Evolutionary conservation across 2,329 filamentous ascomycete genomes (phyloP).

Genomic region (Aureobasidium subglaciale): DNA sequence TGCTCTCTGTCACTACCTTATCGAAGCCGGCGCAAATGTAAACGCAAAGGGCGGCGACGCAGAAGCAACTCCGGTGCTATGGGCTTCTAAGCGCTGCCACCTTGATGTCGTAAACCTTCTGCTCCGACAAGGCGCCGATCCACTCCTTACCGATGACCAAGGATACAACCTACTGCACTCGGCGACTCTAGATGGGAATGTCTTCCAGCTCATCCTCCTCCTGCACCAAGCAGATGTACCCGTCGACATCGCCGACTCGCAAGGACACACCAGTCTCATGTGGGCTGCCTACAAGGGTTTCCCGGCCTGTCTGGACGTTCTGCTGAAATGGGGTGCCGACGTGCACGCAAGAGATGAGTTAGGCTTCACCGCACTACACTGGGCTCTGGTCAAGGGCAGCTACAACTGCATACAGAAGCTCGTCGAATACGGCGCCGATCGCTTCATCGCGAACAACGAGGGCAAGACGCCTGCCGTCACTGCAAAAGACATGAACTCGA

Average conservation of each 20-base stretch:
- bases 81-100: constrained; percentile 93
- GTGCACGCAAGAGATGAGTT: constrained; percentile 86
- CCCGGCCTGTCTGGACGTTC: constrained; percentile 83
- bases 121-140: constrained; percentile 84
- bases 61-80: constrained; percentile 86
- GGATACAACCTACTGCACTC: constrained; percentile 98
- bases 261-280: constrained; percentile 92
- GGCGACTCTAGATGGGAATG: constrained; percentile 93
- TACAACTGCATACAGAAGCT: constrained; percentile 85
- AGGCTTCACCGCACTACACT: constrained; percentile 90
- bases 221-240: constrained; percentile 85
- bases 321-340: constrained; percentile 89
- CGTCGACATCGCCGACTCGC: constrained; percentile 81
- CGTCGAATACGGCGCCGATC: constrained; percentile 89
- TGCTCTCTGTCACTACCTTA: constrained; percentile 90
- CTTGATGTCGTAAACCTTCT: constrained; percentile 95
- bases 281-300: constrained; percentile 99
- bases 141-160: constrained; percentile 84
- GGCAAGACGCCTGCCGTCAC: constrained; percentile 86
- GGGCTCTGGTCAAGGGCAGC: constrained; percentile 91
- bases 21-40: constrained; percentile 79
- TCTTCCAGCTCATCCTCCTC: constrained; percentile 78
- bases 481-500: constrained; percentile 83
- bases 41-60: constrained; percentile 96
- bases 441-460: constrained; percentile 80